These are phyloP conservation scores for Phaeoacremonium minimum DNA, from an alignment of 2,329 filamentous ascomycete species.

Conservation along the genomic window DNA sequence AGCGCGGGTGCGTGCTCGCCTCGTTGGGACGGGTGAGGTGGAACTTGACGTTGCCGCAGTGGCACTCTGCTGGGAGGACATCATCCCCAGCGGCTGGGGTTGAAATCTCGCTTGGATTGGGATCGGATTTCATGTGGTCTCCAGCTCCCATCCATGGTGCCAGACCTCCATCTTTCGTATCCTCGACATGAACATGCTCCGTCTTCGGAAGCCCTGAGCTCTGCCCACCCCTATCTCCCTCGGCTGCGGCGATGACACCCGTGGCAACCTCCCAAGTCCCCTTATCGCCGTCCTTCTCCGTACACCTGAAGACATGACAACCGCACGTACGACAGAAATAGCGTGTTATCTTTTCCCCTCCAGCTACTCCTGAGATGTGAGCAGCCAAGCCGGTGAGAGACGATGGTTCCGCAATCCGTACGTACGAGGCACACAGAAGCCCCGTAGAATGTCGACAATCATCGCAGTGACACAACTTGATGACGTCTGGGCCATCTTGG, in stretches of 20 bases:
- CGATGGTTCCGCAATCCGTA: constrained; percentile 16
- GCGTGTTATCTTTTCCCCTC: constrained; percentile 10
- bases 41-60: constrained; percentile 53
- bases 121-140: neutral
- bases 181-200: constrained; percentile 17
- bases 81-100: neutral
- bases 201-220: no score
- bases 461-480: constrained; percentile 19
- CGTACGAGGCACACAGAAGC: constrained; percentile 31
- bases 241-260: constrained; percentile 19
- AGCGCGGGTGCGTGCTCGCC: constrained; percentile 35
- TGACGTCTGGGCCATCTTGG: neutral
- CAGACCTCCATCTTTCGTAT: constrained; percentile 32
- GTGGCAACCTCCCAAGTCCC: constrained; percentile 30
- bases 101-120: neutral
- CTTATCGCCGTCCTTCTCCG: neutral
- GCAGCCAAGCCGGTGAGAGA: constrained; percentile 10
- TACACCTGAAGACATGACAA: constrained; percentile 31
- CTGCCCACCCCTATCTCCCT: neutral
- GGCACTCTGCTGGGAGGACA: constrained; percentile 22
- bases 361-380: constrained; percentile 4
- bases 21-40: constrained; percentile 50
- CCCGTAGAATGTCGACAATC: constrained; percentile 24
- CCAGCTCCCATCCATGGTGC: constrained; percentile 21
- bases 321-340: constrained; percentile 36